These are phyloP conservation scores for Tephrocybe sp. DNA, from an alignment of 768 basidiomycete species.

Conservation along the genomic window DNA sequence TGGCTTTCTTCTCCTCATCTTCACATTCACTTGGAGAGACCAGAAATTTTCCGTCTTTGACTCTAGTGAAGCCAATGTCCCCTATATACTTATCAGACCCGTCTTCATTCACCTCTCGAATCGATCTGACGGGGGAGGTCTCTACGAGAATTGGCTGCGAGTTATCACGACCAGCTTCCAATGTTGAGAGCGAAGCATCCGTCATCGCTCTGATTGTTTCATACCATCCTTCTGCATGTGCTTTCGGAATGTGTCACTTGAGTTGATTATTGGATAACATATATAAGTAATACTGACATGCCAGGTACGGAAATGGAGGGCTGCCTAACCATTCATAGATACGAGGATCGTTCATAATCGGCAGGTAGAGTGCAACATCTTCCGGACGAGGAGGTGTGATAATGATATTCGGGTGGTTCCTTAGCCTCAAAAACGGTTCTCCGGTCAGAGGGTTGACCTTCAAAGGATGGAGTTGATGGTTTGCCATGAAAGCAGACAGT, in stretches of 20 bases:
- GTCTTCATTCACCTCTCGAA: conserved; percentile 55
- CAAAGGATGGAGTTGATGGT: conserved; percentile 29
- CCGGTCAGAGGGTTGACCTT: conserved; percentile 31
- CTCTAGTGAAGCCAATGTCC: conserved; percentile 35
- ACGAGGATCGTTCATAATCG: conserved; percentile 46
- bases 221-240: conserved; percentile 31
- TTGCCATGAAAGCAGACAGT: conserved; percentile 14
- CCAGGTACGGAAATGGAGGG: conserved; percentile 51
- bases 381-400: conserved; percentile 53
- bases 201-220: conserved; percentile 22
- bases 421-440: conserved; percentile 50
- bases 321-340: conserved; percentile 43
- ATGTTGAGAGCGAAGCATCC: conserved; percentile 28
- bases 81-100: conserved; percentile 58
- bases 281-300: conserved; percentile 12
- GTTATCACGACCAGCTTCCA: conserved; percentile 23
- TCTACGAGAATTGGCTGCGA: conserved; percentile 32
- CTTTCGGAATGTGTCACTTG: conserved; percentile 19
- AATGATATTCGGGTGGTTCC: conserved; percentile 49
- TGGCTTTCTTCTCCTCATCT: conserved; percentile 36
- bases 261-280: neutral
- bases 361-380: conserved; percentile 21
- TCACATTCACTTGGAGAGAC: conserved; percentile 11
- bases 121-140: conserved; percentile 43
- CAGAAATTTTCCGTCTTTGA: conserved; percentile 19